Evolutionary conservation across 2,329 filamentous ascomycete species (phyloP).

Genomic region (Phialophora macrospora): DNA sequence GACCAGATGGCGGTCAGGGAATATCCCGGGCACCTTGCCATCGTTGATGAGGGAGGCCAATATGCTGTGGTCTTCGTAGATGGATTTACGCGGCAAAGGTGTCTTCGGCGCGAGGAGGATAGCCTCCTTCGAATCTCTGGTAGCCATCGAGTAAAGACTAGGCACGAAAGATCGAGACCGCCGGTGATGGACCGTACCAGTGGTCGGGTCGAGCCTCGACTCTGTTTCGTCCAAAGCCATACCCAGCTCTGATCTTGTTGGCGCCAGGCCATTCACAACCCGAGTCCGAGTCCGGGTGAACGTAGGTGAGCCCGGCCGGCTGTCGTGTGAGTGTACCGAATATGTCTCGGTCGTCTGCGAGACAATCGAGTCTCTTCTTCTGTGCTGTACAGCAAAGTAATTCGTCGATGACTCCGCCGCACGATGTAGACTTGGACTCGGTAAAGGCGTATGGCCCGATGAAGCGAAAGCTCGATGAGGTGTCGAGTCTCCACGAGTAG

Average conservation of each 20-base stretch:
- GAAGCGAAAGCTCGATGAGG: slow-evolving; percentile 24
- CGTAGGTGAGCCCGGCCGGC: slow-evolving; percentile 47
- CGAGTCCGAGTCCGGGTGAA: slow-evolving; percentile 49
- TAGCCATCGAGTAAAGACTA: slow-evolving; percentile 54
- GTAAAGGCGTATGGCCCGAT: slow-evolving; percentile 32
- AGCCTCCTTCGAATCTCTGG: slow-evolving; percentile 49
- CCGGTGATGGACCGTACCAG: slow-evolving; percentile 40
- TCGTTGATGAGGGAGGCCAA: slow-evolving; percentile 51
- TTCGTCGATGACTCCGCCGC: slow-evolving; percentile 35
- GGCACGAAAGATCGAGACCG: slow-evolving; percentile 49
- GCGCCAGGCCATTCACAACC: slow-evolving; percentile 51
- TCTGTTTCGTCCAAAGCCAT: slow-evolving; percentile 43
- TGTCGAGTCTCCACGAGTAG: slow-evolving; percentile 25
- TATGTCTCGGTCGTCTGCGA: slow-evolving; percentile 50
- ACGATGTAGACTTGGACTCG: slow-evolving; percentile 33
- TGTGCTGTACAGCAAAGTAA: slow-evolving; percentile 47
- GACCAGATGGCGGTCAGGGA: slow-evolving; percentile 53
- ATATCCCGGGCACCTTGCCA: slow-evolving; percentile 52
- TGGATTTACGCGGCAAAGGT: slow-evolving; percentile 49
- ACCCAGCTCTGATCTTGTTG: slow-evolving; percentile 51
- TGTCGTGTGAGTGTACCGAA: slow-evolving; percentile 45
- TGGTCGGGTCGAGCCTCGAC: slow-evolving; percentile 39
- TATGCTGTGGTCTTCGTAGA: slow-evolving; percentile 54
- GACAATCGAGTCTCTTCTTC: slow-evolving; percentile 48
- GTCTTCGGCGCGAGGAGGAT: slow-evolving; percentile 48